Evolutionary conservation across 257 asterid species (phyloP).

Genomic region (Vinca minor): DNA sequence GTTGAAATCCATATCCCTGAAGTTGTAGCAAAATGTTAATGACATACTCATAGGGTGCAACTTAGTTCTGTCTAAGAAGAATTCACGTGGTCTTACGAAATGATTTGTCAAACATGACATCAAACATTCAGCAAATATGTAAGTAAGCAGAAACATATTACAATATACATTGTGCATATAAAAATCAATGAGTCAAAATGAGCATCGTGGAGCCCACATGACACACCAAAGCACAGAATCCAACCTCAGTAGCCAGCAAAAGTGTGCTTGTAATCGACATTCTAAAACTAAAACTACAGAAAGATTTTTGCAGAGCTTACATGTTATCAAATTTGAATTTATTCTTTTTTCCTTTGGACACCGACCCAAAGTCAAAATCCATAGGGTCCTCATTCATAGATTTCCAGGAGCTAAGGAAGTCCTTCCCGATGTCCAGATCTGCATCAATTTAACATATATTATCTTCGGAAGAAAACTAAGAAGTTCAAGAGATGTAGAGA

Average conservation of each 20-base stretch:
- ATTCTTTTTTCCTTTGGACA: slow-evolving; percentile 61
- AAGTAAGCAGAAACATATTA: neutral
- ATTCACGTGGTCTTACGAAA: neutral
- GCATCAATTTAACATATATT: slow-evolving; percentile 11
- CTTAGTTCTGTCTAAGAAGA: slow-evolving; percentile 8
- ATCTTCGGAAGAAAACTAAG: slow-evolving; percentile 10
- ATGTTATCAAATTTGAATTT: slow-evolving; percentile 52
- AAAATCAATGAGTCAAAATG: neutral
- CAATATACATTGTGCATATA: neutral
- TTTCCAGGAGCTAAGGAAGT: slow-evolving; percentile 77
- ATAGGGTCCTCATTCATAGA: slow-evolving; percentile 46
- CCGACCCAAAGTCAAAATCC: slow-evolving; percentile 70
- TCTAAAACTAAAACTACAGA: slow-evolving; percentile 17
- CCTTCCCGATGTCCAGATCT: slow-evolving; percentile 80
- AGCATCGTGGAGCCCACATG: neutral
- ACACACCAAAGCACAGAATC: slow-evolving; percentile 3
- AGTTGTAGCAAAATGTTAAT: slow-evolving; percentile 22
- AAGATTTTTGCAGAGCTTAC: slow-evolving; percentile 33
- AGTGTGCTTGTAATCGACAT: slow-evolving; percentile 13
- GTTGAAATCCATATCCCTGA: slow-evolving; percentile 85
- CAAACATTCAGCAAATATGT: neutral
- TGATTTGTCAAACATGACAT: neutral
- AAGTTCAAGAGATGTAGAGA: slow-evolving; percentile 4
- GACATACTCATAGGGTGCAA: neutral
- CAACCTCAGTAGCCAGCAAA: slow-evolving; percentile 3